These are phyloP conservation scores for Chaetomium fimeti DNA, from an alignment of 495 filamentous ascomycete genomes.

Conservation along the genomic window DNA sequence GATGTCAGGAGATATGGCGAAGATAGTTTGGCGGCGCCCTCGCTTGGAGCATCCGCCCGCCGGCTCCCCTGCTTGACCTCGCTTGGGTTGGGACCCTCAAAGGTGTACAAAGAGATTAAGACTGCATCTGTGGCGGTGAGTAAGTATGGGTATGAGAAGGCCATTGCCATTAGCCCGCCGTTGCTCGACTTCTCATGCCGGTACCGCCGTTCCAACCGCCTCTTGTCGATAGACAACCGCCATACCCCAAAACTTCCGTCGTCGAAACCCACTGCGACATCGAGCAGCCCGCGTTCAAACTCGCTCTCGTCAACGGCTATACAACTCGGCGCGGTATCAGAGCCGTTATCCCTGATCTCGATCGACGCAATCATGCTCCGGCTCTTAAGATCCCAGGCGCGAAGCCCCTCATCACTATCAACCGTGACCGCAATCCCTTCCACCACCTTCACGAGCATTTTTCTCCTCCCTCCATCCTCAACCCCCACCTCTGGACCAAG, in stretches of 20 bases:
- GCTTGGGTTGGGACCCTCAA: slow-evolving; percentile 42
- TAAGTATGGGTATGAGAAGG: slow-evolving; percentile 71
- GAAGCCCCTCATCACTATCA: slow-evolving; percentile 66
- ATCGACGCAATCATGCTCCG: slow-evolving; percentile 54
- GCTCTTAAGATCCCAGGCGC: slow-evolving; percentile 72
- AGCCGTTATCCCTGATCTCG: slow-evolving; percentile 30
- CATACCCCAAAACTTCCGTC: slow-evolving; percentile 75
- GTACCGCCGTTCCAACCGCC: slow-evolving; percentile 50
- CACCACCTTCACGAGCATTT: slow-evolving; percentile 65
- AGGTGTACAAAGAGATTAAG: slow-evolving; percentile 70
- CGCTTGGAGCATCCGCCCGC: background rate
- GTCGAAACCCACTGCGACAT: slow-evolving; percentile 70
- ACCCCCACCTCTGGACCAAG: slow-evolving; percentile 44
- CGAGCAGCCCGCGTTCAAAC: slow-evolving; percentile 40
- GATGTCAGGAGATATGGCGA: slow-evolving; percentile 68
- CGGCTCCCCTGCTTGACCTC: background rate
- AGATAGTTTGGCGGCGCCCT: slow-evolving; percentile 5
- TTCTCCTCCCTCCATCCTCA: slow-evolving; percentile 19
- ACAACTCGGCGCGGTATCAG: slow-evolving; percentile 56
- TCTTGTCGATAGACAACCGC: slow-evolving; percentile 50
- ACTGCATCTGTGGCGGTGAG: slow-evolving; percentile 73
- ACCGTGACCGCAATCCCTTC: slow-evolving; percentile 75
- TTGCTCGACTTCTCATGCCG: slow-evolving; percentile 56
- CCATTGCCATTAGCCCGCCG: slow-evolving; percentile 71
- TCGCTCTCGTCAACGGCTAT: slow-evolving; percentile 59